These are phyloP conservation scores for Pythium sp. DNA, from an alignment of 352 stramenopile species.

Conservation along the genomic window DNA sequence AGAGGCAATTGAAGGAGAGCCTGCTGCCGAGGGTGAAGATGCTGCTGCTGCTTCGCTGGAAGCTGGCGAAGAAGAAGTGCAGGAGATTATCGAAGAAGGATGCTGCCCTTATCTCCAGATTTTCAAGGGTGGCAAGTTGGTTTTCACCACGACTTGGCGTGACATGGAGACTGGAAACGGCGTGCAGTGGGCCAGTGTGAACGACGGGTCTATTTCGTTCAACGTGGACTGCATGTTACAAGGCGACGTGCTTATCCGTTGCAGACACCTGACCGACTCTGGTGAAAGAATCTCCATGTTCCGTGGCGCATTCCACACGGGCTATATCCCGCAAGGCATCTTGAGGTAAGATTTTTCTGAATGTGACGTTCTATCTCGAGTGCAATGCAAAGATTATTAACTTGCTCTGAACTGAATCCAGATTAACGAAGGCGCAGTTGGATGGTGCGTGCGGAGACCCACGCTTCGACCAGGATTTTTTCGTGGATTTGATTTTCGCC, in stretches of 20 bases:
- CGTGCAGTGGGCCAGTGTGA: constrained; percentile 89
- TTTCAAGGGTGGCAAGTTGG: constrained; percentile 95
- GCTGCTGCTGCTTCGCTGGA: constrained; percentile 9
- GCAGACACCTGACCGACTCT: constrained; percentile 91
- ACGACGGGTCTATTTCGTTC: constrained; percentile 92
- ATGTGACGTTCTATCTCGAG: not conserved
- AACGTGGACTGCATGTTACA: constrained; percentile 96
- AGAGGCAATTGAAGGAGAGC: constrained; percentile 27
- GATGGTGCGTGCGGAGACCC: constrained; percentile 94
- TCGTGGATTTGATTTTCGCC: constrained; percentile 96
- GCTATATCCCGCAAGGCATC: constrained; percentile 95
- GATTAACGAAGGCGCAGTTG: constrained; percentile 94
- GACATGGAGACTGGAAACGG: constrained; percentile 85
- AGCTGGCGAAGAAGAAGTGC: constrained; percentile 39
- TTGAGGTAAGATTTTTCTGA: constrained; percentile 57
- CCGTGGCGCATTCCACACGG: constrained; percentile 97
- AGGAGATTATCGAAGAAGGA: constrained; percentile 78
- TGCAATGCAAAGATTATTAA: not conserved
- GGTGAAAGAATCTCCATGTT: constrained; percentile 96
- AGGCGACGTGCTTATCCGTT: constrained; percentile 95
- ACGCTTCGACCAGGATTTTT: constrained; percentile 95
- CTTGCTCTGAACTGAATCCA: constrained; percentile 18
- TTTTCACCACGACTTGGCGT: constrained; percentile 92
- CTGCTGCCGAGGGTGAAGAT: constrained; percentile 17
- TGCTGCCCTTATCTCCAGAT: constrained; percentile 98